Evolutionary conservation across 805 yeast genomes (phyloP).

Genomic region (Kregervanrija pseudodelftensis): DNA sequence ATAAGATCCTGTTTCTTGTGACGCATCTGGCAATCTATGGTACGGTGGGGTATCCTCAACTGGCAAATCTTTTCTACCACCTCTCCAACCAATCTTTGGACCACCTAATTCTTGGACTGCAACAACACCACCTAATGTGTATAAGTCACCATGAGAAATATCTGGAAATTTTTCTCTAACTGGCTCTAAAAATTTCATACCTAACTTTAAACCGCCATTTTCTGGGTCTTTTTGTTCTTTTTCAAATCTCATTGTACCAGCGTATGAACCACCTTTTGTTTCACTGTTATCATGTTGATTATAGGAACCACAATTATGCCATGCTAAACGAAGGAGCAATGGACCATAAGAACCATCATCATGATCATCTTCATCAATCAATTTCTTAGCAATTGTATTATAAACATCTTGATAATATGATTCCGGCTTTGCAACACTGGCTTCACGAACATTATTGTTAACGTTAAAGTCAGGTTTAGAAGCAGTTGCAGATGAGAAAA

Average conservation of each 20-base stretch:
- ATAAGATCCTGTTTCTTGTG: constrained; percentile 36
- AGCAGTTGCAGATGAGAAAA: constrained; percentile 26
- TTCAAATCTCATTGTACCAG: constrained; percentile 46
- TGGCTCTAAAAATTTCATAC: constrained; percentile 49
- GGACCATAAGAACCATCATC: constrained; percentile 59
- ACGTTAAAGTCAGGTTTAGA: constrained; percentile 23
- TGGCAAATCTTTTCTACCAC: constrained; percentile 37
- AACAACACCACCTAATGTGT: constrained; percentile 65
- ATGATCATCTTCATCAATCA: constrained; percentile 47
- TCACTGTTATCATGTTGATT: constrained; percentile 35
- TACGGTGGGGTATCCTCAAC: constrained; percentile 34
- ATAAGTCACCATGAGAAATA: constrained; percentile 59
- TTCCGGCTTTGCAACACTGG: constrained; percentile 26
- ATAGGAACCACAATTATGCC: constrained; percentile 46
- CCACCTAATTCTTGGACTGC: constrained; percentile 62
- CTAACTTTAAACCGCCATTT: constrained; percentile 45
- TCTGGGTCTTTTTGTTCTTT: constrained; percentile 45
- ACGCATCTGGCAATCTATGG: constrained; percentile 46
- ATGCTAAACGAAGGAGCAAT: constrained; percentile 37
- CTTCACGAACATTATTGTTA: constrained; percentile 26
- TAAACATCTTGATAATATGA: constrained; percentile 61
- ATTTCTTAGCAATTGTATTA: constrained; percentile 61
- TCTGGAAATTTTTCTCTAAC: constrained; percentile 51
- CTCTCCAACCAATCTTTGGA: constrained; percentile 52
- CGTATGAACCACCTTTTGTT: constrained; percentile 39